Percentiles rank a stretch among this genome's conserved stretches.
phyloP scores from a whole-genome alignment of 352 stramenopile genomes.

The Phytopythium mirpurense region DNA sequence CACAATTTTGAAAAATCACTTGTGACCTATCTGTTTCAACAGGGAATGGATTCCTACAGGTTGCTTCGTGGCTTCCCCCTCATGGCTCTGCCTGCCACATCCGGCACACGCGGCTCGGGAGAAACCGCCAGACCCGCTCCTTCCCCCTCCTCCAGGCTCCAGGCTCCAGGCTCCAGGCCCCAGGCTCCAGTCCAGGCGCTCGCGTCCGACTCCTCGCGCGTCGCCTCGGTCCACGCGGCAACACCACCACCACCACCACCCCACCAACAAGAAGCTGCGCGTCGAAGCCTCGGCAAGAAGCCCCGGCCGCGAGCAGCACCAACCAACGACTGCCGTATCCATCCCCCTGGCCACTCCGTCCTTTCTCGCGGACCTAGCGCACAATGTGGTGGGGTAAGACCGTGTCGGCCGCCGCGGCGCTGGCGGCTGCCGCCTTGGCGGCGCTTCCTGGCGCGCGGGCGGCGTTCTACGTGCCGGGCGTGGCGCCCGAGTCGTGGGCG shows the following conservation, averaged over 20 bases:
- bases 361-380: not conserved
- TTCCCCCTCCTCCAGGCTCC: not conserved
- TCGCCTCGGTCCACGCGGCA: not conserved
- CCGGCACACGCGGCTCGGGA: too few relatives aligned
- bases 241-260: too few relatives aligned
- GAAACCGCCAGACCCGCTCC: too few relatives aligned
- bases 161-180: too few relatives aligned
- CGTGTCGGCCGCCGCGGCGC: conserved; percentile 6
- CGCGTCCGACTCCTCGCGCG: conserved; percentile 4
- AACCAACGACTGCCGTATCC: too few relatives aligned
- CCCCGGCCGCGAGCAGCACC: too few relatives aligned
- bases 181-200: not conserved
- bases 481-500: conserved; percentile 79
- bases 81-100: too few relatives aligned
- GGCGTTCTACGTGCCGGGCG: conserved; percentile 83
- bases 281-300: too few relatives aligned
- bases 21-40: not conserved
- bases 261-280: not conserved
- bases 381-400: conserved; percentile 28
- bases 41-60: not conserved
- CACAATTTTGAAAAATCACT: too few relatives aligned
- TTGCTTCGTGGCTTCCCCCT: conserved; percentile 4
- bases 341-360: not conserved
- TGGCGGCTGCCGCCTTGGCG: conserved; percentile 14
- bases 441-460: conserved; percentile 26